Percentiles rank a stretch among this genome's conserved stretches.
phyloP scores from a whole-genome alignment of 106 monocot genomes.

The Gastrodia elata region DNA sequence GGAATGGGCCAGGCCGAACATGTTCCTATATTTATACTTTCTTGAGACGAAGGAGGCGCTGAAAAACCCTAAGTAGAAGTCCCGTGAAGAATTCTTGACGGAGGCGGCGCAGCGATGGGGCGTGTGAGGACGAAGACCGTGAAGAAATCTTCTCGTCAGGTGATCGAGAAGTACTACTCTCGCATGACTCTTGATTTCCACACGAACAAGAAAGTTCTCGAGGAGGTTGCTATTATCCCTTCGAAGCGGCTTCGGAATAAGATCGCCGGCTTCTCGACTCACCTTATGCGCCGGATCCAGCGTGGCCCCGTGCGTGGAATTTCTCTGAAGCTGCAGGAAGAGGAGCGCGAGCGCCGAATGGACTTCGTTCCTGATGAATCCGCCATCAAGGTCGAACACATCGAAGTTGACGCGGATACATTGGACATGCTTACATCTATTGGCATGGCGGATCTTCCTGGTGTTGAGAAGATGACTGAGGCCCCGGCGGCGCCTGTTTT shows the following conservation, averaged over 20 bases:
- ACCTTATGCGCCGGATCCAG: slow-evolving; percentile 26
- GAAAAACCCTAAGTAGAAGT: background rate
- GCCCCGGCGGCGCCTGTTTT: background rate
- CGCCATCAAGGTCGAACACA: slow-evolving; percentile 16
- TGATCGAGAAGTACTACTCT: slow-evolving; percentile 24
- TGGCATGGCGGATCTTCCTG: slow-evolving; percentile 21
- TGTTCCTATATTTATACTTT: too few species aligned
- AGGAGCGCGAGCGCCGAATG: slow-evolving; percentile 24
- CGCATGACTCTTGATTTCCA: slow-evolving; percentile 29
- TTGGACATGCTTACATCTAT: slow-evolving; percentile 18
- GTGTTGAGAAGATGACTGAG: slow-evolving; percentile 10
- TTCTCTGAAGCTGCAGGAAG: slow-evolving; percentile 26
- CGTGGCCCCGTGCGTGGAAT: slow-evolving; percentile 20
- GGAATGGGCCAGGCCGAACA: too few species aligned
- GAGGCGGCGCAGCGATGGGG: slow-evolving; percentile 13
- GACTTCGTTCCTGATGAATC: slow-evolving; percentile 21
- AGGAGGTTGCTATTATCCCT: slow-evolving; percentile 25
- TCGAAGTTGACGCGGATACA: slow-evolving; percentile 21
- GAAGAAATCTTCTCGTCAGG: slow-evolving; percentile 21
- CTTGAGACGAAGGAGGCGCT: too few species aligned
- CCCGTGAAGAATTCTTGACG: background rate
- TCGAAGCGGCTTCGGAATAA: slow-evolving; percentile 29
- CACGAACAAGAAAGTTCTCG: slow-evolving; percentile 29
- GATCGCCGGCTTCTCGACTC: slow-evolving; percentile 26
- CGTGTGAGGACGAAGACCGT: slow-evolving; percentile 23